Evolutionary conservation across 306 rosid species (phyloP), one percentile per base, ranked within the genome.

Genomic region (Dalbergia cochinchinensis): DNA sequence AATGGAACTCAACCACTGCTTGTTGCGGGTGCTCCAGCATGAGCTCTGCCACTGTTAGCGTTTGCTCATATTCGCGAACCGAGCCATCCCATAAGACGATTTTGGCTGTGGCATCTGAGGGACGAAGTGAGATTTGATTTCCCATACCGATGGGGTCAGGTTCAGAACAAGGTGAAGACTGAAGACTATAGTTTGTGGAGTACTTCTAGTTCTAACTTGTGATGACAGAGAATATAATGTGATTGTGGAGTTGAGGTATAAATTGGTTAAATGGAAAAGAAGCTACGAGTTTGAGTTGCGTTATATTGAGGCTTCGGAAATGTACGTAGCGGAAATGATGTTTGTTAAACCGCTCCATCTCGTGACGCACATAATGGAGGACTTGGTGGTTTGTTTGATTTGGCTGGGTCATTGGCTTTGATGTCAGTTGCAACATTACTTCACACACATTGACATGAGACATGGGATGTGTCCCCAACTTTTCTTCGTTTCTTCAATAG

Each of bases 1-100:
- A 66, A 19, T 73, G 55, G n/a, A 91, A 84, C 37, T 94, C 99
- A 7, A 92, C 94, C 37, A 95, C 99, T 0, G 88, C 90, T 0
- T 90, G 91, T 11, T 88, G 92, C 12, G 98, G 97, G 60, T 95
- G 90, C 35, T 95, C 99, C 54, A 92, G 66, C 99, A 95, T 95
- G 5, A 95, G 55, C 91, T 92, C 99, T 4, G 98, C 98, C 9
- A 67, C 98, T 0, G 88, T 91, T 11, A 92, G 3, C 0, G 83
- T 77, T 4, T 86, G 60, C 4, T 89, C 85, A 10, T 91, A 87
- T 82, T 90, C 84, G 0, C 84, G 90, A 60, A 95, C 86, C 0
- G 96, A 87, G 6, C 99, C 98, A 20, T 95, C 88, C 14, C 81
- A 89, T 8, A 87, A 77, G n/a, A 95, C 83, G 1, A 95, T 86